Evolutionary conservation across 2,329 filamentous ascomycete species (phyloP), one percentile per base, ranked within the genome.

Genomic region (Colletotrichum orchidophilum): DNA sequence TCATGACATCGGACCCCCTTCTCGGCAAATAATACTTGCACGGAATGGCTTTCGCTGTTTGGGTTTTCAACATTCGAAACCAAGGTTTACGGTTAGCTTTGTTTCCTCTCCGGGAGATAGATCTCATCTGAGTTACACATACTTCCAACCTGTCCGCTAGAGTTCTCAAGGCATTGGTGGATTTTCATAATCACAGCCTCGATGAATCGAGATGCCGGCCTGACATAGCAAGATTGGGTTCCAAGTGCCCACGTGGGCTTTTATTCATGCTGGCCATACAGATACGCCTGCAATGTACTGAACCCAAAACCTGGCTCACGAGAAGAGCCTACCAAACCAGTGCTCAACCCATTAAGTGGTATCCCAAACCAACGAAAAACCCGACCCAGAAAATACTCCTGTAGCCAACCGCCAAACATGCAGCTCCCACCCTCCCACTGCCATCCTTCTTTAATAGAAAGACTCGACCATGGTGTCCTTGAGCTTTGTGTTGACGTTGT

Each of bases 391-490:
- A 54, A 46, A 29, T 49, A 59, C 64, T 63, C 58, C 33, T 52
- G 46, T 55, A 60, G 63, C 55, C 26, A 35, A 50, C 29, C 55
- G 31, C 66, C 35, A 29, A 29, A 54, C 49, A 21, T 46, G 39
- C 39, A 46, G 39, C 60, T 42, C 46, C 11, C 21, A 27, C 49
- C 3, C 24, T 13, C 33, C 46, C 5, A 11, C 8, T 3, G 46
- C 18, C 26, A 18, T 27, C n/a, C 18, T 29, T 35, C 26, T 77
- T 88, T 88, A 99, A 87, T 99, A 99, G 86, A 98, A 99, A 78
- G 94, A 97, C 87, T 99, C 96, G 73, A 99, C 96, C 90, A 99
- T 97, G 75, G 95, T 96, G 82, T 98, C 96, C 90, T 98, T 98
- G 87, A 98, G 92, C 76, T 86, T 91, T 63, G 91, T 93, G 81